phyloP scores from a whole-genome alignment of 805 yeast genomes.

The Sungouiella blattae region DNA sequence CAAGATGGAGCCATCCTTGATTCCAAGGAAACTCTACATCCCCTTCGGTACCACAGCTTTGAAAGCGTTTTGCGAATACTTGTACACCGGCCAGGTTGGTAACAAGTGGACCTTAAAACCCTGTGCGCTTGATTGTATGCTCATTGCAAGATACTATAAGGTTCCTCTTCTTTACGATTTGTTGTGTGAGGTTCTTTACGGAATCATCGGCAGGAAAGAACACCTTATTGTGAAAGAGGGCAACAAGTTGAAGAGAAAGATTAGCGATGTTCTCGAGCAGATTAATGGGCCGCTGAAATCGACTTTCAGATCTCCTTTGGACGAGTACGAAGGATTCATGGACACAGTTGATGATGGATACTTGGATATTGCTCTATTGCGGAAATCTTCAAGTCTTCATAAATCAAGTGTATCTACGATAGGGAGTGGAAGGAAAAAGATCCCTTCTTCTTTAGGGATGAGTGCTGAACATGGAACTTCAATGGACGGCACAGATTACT shows the following conservation, averaged over 20 bases:
- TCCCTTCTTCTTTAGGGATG: slow-evolving; percentile 7
- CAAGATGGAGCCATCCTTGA: slow-evolving; percentile 54
- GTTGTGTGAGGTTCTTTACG: slow-evolving; percentile 64
- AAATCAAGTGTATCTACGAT: slow-evolving; percentile 19
- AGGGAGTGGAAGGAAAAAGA: slow-evolving; percentile 16
- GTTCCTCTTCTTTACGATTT: slow-evolving; percentile 69
- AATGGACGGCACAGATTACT: neutral
- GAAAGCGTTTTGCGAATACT: slow-evolving; percentile 64
- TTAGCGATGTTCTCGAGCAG: slow-evolving; percentile 21
- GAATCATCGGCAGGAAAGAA: slow-evolving; percentile 68
- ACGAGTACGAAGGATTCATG: slow-evolving; percentile 52
- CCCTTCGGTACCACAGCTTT: slow-evolving; percentile 64
- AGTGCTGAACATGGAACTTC: slow-evolving; percentile 1
- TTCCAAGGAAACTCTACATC: slow-evolving; percentile 66
- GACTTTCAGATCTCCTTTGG: slow-evolving; percentile 36
- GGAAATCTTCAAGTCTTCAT: slow-evolving; percentile 38
- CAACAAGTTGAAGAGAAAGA: slow-evolving; percentile 30
- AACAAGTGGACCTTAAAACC: slow-evolving; percentile 72
- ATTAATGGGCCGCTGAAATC: slow-evolving; percentile 22
- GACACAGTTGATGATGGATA: slow-evolving; percentile 65
- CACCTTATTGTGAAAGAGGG: slow-evolving; percentile 43
- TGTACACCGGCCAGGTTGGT: slow-evolving; percentile 78
- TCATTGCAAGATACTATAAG: slow-evolving; percentile 62
- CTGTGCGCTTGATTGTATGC: slow-evolving; percentile 59
- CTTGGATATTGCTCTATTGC: slow-evolving; percentile 51